phyloP scores from a whole-genome alignment of 495 filamentous ascomycete species.

The Evernia prunastri region DNA sequence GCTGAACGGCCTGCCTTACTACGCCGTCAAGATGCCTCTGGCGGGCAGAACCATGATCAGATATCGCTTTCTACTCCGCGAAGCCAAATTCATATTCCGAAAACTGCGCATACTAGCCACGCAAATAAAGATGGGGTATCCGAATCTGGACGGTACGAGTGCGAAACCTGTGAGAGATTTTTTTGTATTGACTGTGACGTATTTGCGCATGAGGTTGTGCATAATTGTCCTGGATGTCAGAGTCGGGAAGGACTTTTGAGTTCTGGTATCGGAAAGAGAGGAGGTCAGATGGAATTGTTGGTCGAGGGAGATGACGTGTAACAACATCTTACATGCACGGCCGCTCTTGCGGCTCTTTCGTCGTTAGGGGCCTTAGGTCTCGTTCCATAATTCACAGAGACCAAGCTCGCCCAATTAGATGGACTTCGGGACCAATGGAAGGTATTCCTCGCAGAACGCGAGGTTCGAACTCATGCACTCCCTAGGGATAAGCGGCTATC shows the following conservation, averaged over 20 bases:
- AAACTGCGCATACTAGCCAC: constrained; percentile 17
- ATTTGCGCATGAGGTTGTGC: constrained; percentile 84
- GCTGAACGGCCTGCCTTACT: constrained; percentile 40
- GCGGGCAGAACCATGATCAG: constrained; percentile 19
- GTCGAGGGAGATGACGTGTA: not conserved
- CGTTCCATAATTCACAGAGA: not conserved
- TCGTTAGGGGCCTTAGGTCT: not conserved
- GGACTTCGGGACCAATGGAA: not conserved
- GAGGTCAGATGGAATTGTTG: constrained; percentile 10
- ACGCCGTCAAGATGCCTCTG: constrained; percentile 13
- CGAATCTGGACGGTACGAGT: constrained; percentile 82
- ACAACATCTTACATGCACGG: not conserved
- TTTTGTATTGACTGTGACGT: constrained; percentile 99
- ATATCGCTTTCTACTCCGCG: constrained; percentile 21
- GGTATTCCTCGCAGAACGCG: not conserved
- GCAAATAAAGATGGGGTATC: constrained; percentile 56
- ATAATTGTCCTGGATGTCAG: constrained; percentile 95
- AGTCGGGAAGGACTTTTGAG: constrained; percentile 38
- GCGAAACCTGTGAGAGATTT: constrained; percentile 72
- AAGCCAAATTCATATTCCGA: not conserved
- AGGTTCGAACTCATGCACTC: not conserved
- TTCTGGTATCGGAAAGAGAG: not conserved
- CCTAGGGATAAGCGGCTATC: not conserved
- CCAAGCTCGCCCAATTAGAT: not conserved
- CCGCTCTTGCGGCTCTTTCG: not conserved